Evolutionary conservation across 805 yeast genomes (phyloP).

Genomic region (Scheffersomyces ergatensis): DNA sequence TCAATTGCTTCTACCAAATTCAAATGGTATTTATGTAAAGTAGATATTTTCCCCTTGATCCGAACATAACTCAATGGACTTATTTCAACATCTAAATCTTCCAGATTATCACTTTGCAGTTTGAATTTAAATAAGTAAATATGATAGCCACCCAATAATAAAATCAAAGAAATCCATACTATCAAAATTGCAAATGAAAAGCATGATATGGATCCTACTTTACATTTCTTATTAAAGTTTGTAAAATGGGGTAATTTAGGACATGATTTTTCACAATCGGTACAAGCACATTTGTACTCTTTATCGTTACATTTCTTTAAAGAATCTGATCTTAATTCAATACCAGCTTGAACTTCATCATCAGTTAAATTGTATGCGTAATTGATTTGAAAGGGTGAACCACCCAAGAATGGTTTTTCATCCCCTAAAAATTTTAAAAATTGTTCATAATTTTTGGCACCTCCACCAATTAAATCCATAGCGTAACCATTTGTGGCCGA

Average conservation of each 20-base stretch:
- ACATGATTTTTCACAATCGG: constrained; percentile 83
- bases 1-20: constrained; percentile 13
- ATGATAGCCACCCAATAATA: constrained; percentile 45
- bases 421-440: constrained; percentile 91
- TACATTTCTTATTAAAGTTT: constrained; percentile 41
- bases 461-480: constrained; percentile 98
- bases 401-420: constrained; percentile 90
- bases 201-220: constrained; percentile 66
- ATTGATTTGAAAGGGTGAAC: constrained; percentile 93
- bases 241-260: constrained; percentile 58
- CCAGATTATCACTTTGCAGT: constrained; percentile 6
- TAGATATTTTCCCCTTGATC: constrained; percentile 1
- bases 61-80: constrained; percentile 12
- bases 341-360: constrained; percentile 11
- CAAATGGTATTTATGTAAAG: constrained; percentile 1
- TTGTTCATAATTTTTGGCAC: constrained; percentile 69
- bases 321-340: constrained; percentile 22
- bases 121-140: constrained; percentile 20
- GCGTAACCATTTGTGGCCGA: constrained; percentile 95
- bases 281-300: constrained; percentile 78
- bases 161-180: constrained; percentile 38
- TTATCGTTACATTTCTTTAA: constrained; percentile 59
- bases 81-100: constrained; percentile 12
- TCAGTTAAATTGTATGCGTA: constrained; percentile 46
- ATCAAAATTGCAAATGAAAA: constrained; percentile 62